Conservation (phyloP, 441 rosid species). For the Populus hybrid region DNA sequence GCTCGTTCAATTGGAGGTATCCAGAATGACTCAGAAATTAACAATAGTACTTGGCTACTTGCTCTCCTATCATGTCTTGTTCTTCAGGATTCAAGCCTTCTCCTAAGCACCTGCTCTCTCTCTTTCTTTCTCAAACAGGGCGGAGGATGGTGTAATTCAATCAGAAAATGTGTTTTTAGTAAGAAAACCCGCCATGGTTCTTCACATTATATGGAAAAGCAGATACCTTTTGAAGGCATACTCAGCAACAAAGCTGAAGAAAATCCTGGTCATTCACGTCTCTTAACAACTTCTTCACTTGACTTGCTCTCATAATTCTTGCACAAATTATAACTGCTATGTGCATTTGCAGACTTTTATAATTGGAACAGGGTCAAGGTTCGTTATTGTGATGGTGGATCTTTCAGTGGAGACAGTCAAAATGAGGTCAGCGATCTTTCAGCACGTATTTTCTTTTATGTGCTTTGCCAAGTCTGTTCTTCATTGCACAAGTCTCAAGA, state of each 20-base stretch:
- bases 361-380: slow-evolving; percentile 95
- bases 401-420: slow-evolving; percentile 82
- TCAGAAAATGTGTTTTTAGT: slow-evolving; percentile 42
- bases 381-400: slow-evolving; percentile 96
- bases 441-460: background rate
- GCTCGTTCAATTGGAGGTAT: slow-evolving; percentile 94
- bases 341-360: slow-evolving; percentile 64
- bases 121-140: background rate
- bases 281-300: slow-evolving; percentile 8
- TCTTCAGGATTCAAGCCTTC: slow-evolving; percentile 3
- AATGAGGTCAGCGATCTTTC: slow-evolving; percentile 44
- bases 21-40: too few relatives aligned
- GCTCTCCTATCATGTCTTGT: background rate
- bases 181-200: slow-evolving; percentile 56
- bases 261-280: slow-evolving; percentile 43
- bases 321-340: background rate
- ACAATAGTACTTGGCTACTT: background rate
- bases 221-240: slow-evolving; percentile 48
- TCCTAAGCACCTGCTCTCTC: background rate
- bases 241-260: slow-evolving; percentile 49
- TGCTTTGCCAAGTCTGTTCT: background rate
- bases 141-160: slow-evolving; percentile 1
- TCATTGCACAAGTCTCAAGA: background rate
- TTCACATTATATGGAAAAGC: slow-evolving; percentile 50
- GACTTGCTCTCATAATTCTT: background rate